Conservation (phyloP, 345 rosid genomes). For the Dovyalis caffra region DNA sequence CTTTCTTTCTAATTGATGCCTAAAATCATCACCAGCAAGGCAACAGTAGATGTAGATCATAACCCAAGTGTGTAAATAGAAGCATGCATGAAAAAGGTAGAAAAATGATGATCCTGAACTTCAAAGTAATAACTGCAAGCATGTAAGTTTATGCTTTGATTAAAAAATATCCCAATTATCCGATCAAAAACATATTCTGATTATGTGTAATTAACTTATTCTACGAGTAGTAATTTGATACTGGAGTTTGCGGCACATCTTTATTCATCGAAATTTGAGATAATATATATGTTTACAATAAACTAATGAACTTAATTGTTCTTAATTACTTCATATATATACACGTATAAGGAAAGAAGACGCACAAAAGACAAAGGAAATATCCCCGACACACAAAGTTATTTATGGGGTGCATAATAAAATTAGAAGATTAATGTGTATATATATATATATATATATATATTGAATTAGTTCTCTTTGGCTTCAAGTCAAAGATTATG, state of each 20-base stretch:
- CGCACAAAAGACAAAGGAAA: slow-evolving; percentile 29
- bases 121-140: background rate
- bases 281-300: too few relatives aligned
- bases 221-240: too few relatives aligned
- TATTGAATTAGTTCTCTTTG: slow-evolving; percentile 22
- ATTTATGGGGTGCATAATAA: too few relatives aligned
- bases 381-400: slow-evolving; percentile 10
- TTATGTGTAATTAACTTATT: too few relatives aligned
- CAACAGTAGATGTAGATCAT: background rate
- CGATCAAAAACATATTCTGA: too few relatives aligned
- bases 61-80: slow-evolving; percentile 20
- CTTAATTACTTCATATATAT: too few relatives aligned
- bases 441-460: too few relatives aligned
- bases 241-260: too few relatives aligned
- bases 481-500: slow-evolving; percentile 37
- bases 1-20: slow-evolving; percentile 6
- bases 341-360: background rate
- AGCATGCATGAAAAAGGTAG: slow-evolving; percentile 22
- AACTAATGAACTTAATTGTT: too few relatives aligned
- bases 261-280: too few relatives aligned
- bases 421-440: too few relatives aligned
- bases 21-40: slow-evolving; percentile 16
- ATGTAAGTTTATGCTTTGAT: background rate
- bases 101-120: slow-evolving; percentile 8
- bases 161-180: too few relatives aligned